Percentiles rank a stretch among this genome's conserved stretches.
phyloP scores from a whole-genome alignment of 441 rosid genomes.

The Kokia cookei region DNA sequence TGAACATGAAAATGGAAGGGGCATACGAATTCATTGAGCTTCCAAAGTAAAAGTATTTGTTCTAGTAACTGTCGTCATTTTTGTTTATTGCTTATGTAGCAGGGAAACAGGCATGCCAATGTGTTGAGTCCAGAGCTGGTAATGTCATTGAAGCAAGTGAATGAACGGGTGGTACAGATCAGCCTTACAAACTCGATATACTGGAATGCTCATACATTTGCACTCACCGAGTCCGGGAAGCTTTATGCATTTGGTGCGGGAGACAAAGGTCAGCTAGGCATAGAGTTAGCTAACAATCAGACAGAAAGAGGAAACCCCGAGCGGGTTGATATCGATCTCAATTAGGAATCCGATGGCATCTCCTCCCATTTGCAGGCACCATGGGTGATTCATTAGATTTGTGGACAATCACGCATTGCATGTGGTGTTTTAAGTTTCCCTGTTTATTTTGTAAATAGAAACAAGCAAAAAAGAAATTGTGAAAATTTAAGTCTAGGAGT shows the following conservation, averaged over 20 bases:
- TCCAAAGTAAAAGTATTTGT: not conserved
- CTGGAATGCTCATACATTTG: constrained; percentile 93
- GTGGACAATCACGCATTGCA: constrained; percentile 23
- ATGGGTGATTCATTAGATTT: constrained; percentile 6
- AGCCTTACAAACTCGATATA: constrained; percentile 79
- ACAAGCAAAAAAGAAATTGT: constrained; percentile 24
- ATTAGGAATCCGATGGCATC: constrained; percentile 25
- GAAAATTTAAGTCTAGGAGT: constrained; percentile 36
- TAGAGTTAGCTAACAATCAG: constrained; percentile 55
- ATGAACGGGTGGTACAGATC: constrained; percentile 74
- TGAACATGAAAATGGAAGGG: not conserved
- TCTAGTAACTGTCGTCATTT: not conserved
- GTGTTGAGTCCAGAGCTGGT: constrained; percentile 77
- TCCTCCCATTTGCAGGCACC: constrained; percentile 4
- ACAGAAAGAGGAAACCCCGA: constrained; percentile 72
- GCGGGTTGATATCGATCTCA: constrained; percentile 57
- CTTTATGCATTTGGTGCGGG: constrained; percentile 88
- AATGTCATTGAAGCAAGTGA: constrained; percentile 63
- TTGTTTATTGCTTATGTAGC: not conserved
- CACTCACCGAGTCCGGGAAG: constrained; percentile 83
- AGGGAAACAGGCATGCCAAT: constrained; percentile 64
- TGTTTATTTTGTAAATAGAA: constrained; percentile 53
- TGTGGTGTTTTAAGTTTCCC: constrained; percentile 32
- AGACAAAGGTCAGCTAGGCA: constrained; percentile 95
- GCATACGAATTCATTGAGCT: not conserved